These are phyloP conservation scores for Ganoderma sinense DNA, from an alignment of 1,284 basidiomycete genomes.

Conservation along the genomic window DNA sequence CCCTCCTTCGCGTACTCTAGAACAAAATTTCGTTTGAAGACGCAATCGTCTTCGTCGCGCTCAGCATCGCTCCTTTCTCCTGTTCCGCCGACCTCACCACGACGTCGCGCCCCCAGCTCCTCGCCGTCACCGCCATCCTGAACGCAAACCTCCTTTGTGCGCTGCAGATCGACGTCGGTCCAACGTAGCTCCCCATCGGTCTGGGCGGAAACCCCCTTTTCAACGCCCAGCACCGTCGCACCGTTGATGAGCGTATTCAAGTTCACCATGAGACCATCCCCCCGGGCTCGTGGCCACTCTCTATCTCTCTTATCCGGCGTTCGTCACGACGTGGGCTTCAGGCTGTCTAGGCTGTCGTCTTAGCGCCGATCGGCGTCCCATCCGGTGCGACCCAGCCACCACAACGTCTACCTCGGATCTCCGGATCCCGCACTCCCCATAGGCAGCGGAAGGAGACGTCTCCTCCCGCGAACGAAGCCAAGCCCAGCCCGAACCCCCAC, in stretches of 20 bases:
- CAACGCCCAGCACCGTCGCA: slow-evolving; percentile 11
- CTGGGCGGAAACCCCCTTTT: too few relatives aligned
- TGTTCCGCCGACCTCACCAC: slow-evolving; percentile 67
- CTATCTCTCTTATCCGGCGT: too few relatives aligned
- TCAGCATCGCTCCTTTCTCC: slow-evolving; percentile 60
- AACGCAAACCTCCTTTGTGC: slow-evolving; percentile 56
- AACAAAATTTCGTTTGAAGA: slow-evolving; percentile 57
- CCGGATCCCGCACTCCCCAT: slow-evolving; percentile 27
- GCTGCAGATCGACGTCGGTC: slow-evolving; percentile 51
- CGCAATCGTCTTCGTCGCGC: slow-evolving; percentile 61
- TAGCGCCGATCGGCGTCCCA: too few relatives aligned
- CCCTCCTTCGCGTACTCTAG: slow-evolving; percentile 53
- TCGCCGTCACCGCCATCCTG: slow-evolving; percentile 51
- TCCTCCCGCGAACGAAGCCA: not conserved
- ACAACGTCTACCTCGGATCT: slow-evolving; percentile 16
- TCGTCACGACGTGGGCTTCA: too few relatives aligned
- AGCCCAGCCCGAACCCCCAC: slow-evolving; percentile 19
- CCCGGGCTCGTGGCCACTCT: too few relatives aligned
- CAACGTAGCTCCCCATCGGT: slow-evolving; percentile 62
- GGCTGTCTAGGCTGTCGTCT: too few relatives aligned
- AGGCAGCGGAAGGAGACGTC: slow-evolving; percentile 8
- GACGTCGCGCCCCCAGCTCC: slow-evolving; percentile 56
- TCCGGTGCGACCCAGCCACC: too few relatives aligned
- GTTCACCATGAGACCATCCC: not conserved
- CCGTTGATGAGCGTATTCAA: slow-evolving; percentile 8